These are phyloP conservation scores for Rhodocollybia butyracea DNA, from an alignment of 768 basidiomycete species.

Conservation along the genomic window DNA sequence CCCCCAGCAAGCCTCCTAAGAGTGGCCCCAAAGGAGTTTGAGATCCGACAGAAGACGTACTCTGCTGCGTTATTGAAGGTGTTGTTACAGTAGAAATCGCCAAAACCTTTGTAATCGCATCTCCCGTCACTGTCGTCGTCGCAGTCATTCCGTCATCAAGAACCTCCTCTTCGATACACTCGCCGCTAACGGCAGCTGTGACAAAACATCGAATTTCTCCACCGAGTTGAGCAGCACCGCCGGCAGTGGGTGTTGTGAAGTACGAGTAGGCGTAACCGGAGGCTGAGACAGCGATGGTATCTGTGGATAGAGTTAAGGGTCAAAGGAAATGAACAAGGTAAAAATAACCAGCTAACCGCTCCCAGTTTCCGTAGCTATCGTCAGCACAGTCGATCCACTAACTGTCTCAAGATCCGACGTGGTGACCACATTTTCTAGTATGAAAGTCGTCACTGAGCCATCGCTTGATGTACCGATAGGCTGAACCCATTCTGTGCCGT, in stretches of 20 bases:
- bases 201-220: neutral
- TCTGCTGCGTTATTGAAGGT: too few relatives aligned
- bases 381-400: neutral
- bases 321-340: neutral
- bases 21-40: too few relatives aligned
- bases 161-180: neutral
- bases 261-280: neutral
- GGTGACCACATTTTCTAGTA: too few relatives aligned
- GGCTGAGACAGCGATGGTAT: neutral
- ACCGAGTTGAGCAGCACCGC: neutral
- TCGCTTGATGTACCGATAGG: too few relatives aligned
- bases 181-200: neutral
- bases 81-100: neutral
- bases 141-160: neutral
- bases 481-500: too few relatives aligned
- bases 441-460: too few relatives aligned
- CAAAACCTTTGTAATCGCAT: neutral
- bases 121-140: neutral
- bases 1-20: too few relatives aligned
- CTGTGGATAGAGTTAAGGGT: neutral
- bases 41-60: too few relatives aligned
- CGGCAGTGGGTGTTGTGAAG: neutral
- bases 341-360: neutral
- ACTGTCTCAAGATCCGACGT: too few relatives aligned
- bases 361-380: neutral